Percentiles rank a stretch among this genome's conserved stretches.
Evolutionary conservation across 2,329 filamentous ascomycete species (phyloP).

Genomic region (Aspergillus sp.): DNA sequence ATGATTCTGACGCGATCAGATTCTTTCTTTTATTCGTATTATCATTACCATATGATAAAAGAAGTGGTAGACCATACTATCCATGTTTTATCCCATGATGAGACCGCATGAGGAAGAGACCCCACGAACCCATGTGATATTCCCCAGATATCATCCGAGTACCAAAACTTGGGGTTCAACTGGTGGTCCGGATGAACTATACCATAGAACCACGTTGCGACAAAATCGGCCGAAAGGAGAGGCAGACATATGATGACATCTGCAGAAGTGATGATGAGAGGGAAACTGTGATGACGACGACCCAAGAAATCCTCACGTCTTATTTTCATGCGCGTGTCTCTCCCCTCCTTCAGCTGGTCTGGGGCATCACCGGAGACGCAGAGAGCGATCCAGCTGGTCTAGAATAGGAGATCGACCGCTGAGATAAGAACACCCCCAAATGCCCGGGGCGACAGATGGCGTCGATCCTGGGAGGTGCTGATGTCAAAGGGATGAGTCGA

Average conservation of each 20-base stretch:
- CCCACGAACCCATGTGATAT: not conserved
- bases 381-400: constrained; percentile 10
- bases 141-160: too few relatives aligned
- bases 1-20: not conserved
- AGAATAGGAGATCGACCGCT: constrained; percentile 20
- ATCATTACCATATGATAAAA: too few relatives aligned
- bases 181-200: not conserved
- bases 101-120: not conserved
- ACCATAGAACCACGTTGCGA: not conserved
- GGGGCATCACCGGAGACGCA: constrained; percentile 4
- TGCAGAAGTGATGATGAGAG: constrained; percentile 7
- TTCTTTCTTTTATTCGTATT: too few relatives aligned
- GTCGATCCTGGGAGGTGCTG: constrained; percentile 15
- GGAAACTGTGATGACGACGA: constrained; percentile 10
- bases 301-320: constrained; percentile 1
- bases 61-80: not conserved
- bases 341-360: constrained; percentile 7
- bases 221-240: not conserved
- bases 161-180: not conserved
- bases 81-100: constrained; percentile 13
- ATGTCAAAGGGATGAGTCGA: constrained; percentile 6
- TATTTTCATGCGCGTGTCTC: constrained; percentile 3
- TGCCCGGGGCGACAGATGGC: constrained; percentile 11
- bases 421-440: constrained; percentile 9
- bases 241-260: constrained; percentile 9